Percentiles rank a stretch among this genome's conserved stretches.
These are phyloP conservation scores for Solanum arcanum DNA, from an alignment of 257 asterid species.

Conservation along the genomic window DNA sequence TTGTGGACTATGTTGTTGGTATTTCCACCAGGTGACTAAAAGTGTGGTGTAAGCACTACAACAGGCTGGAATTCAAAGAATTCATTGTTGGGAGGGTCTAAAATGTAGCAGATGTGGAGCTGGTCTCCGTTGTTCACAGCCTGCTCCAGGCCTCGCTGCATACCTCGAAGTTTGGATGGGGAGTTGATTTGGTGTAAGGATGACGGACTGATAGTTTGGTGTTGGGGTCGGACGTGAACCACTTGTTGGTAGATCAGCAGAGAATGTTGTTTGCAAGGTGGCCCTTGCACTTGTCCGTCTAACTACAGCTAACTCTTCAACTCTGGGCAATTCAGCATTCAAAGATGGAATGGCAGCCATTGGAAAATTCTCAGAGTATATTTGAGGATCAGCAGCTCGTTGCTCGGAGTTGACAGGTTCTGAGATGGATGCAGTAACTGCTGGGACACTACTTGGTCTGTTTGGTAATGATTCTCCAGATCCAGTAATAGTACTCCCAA, in stretches of 20 bases:
- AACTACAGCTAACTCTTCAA: neutral
- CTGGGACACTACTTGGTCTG: neutral
- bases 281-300: neutral
- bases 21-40: neutral
- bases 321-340: neutral
- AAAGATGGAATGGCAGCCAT: neutral
- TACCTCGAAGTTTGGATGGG: neutral
- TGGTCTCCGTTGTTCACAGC: constrained; percentile 16
- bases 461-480: neutral
- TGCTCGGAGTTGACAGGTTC: neutral
- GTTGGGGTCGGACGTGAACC: neutral
- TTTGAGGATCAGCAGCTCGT: neutral
- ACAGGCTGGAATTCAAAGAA: neutral
- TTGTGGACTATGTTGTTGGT: neutral
- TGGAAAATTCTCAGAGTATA: neutral
- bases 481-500: neutral
- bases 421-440: neutral
- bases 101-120: constrained; percentile 40
- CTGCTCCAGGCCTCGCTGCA: neutral
- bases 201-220: neutral
- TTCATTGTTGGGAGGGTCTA: neutral
- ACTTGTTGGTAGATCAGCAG: neutral
- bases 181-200: neutral
- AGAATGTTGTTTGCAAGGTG: neutral
- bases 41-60: neutral